phyloP scores from a whole-genome alignment of 2,329 filamentous ascomycete species.

The Colletotrichum sidae region DNA sequence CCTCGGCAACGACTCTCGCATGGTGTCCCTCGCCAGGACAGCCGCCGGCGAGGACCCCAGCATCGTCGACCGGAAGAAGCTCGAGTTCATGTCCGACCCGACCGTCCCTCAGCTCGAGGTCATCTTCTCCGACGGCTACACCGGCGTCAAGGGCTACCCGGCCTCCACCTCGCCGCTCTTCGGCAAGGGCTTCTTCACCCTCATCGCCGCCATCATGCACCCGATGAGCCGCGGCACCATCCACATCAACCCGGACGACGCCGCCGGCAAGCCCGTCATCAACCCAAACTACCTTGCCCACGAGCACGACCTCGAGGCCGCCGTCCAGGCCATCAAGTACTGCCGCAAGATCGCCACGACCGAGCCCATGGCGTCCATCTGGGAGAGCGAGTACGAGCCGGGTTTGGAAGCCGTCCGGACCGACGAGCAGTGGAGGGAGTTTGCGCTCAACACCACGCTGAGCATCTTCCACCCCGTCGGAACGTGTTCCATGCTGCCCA shows the following conservation, averaged over 20 bases:
- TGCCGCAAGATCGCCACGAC: conserved; percentile 46
- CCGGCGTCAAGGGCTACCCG: conserved; percentile 52
- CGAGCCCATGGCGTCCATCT: conserved; percentile 45
- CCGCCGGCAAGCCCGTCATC: conserved; percentile 46
- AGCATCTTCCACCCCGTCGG: conserved; percentile 55
- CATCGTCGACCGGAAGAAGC: conserved; percentile 51
- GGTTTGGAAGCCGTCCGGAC: conserved; percentile 40
- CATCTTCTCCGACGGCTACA: conserved; percentile 59
- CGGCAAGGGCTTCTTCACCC: conserved; percentile 45
- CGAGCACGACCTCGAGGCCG: conserved; percentile 42
- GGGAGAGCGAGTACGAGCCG: conserved; percentile 49
- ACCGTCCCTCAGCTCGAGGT: conserved; percentile 55
- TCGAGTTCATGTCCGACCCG: conserved; percentile 51
- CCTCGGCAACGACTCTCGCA: conserved; percentile 44
- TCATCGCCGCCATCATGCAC: conserved; percentile 46
- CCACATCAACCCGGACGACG: conserved; percentile 49
- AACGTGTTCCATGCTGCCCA: conserved; percentile 60
- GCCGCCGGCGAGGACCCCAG: conserved; percentile 45
- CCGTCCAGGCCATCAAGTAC: conserved; percentile 47
- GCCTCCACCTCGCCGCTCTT: conserved; percentile 42
- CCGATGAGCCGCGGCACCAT: conserved; percentile 47
- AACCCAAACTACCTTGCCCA: conserved; percentile 46
- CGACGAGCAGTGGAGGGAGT: conserved; percentile 39
- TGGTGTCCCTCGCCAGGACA: conserved; percentile 48
- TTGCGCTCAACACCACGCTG: conserved; percentile 36